Conservation (phyloP, 2,329 filamentous ascomycete genomes). For the Claviceps pazoutovae region DNA sequence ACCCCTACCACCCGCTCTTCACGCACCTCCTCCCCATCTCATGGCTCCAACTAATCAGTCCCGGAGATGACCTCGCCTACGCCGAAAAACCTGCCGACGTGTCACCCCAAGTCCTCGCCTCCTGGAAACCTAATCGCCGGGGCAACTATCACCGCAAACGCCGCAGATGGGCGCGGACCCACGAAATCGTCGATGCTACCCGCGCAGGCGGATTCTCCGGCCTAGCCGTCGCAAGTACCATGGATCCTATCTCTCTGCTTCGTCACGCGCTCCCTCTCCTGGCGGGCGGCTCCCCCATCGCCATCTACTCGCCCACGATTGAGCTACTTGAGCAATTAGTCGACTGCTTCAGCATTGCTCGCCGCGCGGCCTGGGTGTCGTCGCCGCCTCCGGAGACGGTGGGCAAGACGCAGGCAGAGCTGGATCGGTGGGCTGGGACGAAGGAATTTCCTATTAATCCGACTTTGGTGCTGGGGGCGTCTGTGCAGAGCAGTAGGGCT, state of each 20-base stretch:
- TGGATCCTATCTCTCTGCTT: conserved; percentile 68
- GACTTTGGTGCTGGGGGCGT: conserved; percentile 63
- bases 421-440: conserved; percentile 43
- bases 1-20: conserved; percentile 62
- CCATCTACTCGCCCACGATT: conserved; percentile 69
- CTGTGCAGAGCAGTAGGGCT: conserved; percentile 66
- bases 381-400: conserved; percentile 32
- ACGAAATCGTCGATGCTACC: conserved; percentile 59
- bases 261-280: conserved; percentile 66
- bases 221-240: conserved; percentile 65
- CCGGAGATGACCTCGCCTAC: conserved; percentile 62
- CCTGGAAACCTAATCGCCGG: conserved; percentile 69
- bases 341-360: conserved; percentile 71
- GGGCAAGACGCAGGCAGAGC: conserved; percentile 31
- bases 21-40: conserved; percentile 71
- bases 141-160: conserved; percentile 83
- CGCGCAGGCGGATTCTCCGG: conserved; percentile 68
- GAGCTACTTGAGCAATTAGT: conserved; percentile 66
- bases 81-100: conserved; percentile 46
- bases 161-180: conserved; percentile 62
- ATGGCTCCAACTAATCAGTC: conserved; percentile 82
- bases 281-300: conserved; percentile 67
- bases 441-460: conserved; percentile 81
- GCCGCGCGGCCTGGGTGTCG: conserved; percentile 61
- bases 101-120: conserved; percentile 45